Percentiles rank a stretch among this genome's conserved stretches.
Evolutionary conservation across 192 early-diverging fungal genomes (phyloP).

Genomic region (Tieghemiomyces parasiticus): DNA sequence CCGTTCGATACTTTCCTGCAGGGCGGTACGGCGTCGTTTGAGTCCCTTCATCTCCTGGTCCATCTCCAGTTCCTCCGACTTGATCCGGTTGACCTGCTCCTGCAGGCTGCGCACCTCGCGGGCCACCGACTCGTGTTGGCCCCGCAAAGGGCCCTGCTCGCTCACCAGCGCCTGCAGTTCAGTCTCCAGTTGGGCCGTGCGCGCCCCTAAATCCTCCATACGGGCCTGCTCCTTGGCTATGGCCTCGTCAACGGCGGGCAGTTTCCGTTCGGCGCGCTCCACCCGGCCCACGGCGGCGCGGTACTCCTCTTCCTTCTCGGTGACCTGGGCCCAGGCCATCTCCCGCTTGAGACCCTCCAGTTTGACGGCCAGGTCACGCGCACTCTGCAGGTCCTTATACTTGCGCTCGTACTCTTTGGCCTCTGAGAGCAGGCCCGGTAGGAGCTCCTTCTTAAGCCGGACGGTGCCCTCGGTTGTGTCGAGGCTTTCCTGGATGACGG

Average conservation of each 20-base stretch:
- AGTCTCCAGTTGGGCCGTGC: slow-evolving; percentile 22
- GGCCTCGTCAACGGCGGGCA: not conserved
- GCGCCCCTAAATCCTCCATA: slow-evolving; percentile 24
- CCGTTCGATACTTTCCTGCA: slow-evolving; percentile 6
- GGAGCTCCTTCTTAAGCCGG: slow-evolving; percentile 36
- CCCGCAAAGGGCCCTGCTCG: slow-evolving; percentile 15
- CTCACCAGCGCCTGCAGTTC: slow-evolving; percentile 16
- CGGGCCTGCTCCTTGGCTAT: slow-evolving; percentile 29
- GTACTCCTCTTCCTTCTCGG: slow-evolving; percentile 18
- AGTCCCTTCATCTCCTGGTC: slow-evolving; percentile 25
- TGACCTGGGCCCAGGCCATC: slow-evolving; percentile 54
- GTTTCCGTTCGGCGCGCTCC: not conserved
- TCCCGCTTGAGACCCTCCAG: slow-evolving; percentile 44
- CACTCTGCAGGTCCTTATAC: slow-evolving; percentile 50
- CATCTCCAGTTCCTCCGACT: slow-evolving; percentile 23
- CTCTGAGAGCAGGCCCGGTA: slow-evolving; percentile 57
- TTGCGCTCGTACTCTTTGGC: slow-evolving; percentile 46
- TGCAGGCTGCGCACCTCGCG: slow-evolving; percentile 13
- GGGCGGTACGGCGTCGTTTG: slow-evolving; percentile 12
- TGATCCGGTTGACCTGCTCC: slow-evolving; percentile 13
- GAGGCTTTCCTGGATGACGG: slow-evolving; percentile 37
- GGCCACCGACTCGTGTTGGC: slow-evolving; percentile 10
- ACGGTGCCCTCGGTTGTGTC: slow-evolving; percentile 35
- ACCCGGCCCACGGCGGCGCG: not conserved
- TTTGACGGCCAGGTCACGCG: slow-evolving; percentile 35